Percentiles rank a stretch among this genome's conserved stretches.
Conservation (phyloP, 2,329 filamentous ascomycete species). For the Fusarium buharicum region DNA sequence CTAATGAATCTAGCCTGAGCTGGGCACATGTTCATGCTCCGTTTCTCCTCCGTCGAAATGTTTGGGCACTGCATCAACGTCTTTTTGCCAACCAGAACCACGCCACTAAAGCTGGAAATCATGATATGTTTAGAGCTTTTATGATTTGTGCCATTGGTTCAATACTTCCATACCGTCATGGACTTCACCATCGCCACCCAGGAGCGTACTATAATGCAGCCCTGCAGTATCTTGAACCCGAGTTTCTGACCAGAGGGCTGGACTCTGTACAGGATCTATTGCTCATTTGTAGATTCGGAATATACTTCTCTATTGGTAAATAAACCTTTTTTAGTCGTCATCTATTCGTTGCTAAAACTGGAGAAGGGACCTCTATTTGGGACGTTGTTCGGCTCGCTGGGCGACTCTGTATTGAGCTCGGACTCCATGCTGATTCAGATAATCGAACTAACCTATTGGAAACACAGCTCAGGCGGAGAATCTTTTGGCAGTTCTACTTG, state of each 20-base stretch:
- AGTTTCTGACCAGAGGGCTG: conserved; percentile 15
- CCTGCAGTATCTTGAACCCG: not conserved
- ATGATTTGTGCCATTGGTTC: conserved; percentile 32
- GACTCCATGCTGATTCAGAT: conserved; percentile 8
- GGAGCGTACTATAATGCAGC: conserved; percentile 34
- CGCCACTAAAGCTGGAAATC: fast-evolving
- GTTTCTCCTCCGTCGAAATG: conserved; percentile 8
- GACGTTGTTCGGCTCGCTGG: conserved; percentile 30
- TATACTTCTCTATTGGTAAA: conserved; percentile 37
- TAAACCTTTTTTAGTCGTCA: fast-evolving
- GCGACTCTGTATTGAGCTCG: conserved; percentile 35
- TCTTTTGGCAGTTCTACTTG: conserved; percentile 42
- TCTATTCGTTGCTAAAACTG: not conserved
- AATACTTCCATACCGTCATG: conserved; percentile 20
- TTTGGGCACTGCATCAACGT: conserved; percentile 22
- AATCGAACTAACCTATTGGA: conserved; percentile 9
- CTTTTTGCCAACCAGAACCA: not conserved
- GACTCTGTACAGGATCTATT: conserved; percentile 36
- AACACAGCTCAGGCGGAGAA: conserved; percentile 21
- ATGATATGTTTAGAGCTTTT: conserved; percentile 26
- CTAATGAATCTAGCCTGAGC: not conserved
- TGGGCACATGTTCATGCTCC: conserved; percentile 28
- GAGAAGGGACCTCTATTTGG: conserved; percentile 33
- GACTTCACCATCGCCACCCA: conserved; percentile 16
- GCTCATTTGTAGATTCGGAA: conserved; percentile 34